Evolutionary conservation across 1,284 basidiomycete species (phyloP).

Genomic region (Sporisorium sorghi): DNA sequence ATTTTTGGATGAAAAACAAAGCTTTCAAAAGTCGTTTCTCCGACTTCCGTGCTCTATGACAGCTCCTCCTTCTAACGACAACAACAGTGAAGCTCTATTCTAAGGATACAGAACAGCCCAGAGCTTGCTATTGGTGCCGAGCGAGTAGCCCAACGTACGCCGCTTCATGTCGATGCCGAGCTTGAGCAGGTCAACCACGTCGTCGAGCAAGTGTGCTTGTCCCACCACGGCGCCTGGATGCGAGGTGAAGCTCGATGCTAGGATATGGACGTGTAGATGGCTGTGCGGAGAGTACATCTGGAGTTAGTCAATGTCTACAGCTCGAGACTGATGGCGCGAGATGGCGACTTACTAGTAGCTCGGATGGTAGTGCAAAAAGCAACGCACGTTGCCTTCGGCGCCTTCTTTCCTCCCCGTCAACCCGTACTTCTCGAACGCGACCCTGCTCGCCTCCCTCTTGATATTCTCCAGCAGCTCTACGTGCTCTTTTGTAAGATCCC

Average conservation of each 20-base stretch:
- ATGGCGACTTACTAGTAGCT: slow-evolving; percentile 81
- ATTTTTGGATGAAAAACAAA: no score
- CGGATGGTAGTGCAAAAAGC: slow-evolving; percentile 95
- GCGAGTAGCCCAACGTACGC: slow-evolving; percentile 83
- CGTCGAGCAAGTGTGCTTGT: slow-evolving; percentile 91
- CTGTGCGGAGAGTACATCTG: slow-evolving; percentile 71
- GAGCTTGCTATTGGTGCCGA: slow-evolving; percentile 69
- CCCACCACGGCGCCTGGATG: slow-evolving; percentile 75
- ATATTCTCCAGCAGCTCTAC: slow-evolving; percentile 79
- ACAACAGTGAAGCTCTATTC: no score
- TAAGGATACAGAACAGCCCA: slow-evolving; percentile 37
- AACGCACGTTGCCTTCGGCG: slow-evolving; percentile 72
- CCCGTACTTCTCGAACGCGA: slow-evolving; percentile 77
- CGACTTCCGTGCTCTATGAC: not conserved
- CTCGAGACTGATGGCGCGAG: not conserved
- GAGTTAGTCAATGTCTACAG: not conserved
- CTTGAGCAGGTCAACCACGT: slow-evolving; percentile 78
- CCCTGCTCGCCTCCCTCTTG: slow-evolving; percentile 73
- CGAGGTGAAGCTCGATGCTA: slow-evolving; percentile 72
- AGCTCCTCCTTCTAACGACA: not conserved
- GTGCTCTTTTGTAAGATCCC: slow-evolving; percentile 75
- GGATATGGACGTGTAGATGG: slow-evolving; percentile 94
- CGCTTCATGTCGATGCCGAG: slow-evolving; percentile 76
- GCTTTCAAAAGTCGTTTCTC: no score
- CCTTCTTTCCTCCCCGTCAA: slow-evolving; percentile 72